These are phyloP conservation scores for Blastomyces percursus DNA, from an alignment of 2,329 filamentous ascomycete species.

Conservation along the genomic window DNA sequence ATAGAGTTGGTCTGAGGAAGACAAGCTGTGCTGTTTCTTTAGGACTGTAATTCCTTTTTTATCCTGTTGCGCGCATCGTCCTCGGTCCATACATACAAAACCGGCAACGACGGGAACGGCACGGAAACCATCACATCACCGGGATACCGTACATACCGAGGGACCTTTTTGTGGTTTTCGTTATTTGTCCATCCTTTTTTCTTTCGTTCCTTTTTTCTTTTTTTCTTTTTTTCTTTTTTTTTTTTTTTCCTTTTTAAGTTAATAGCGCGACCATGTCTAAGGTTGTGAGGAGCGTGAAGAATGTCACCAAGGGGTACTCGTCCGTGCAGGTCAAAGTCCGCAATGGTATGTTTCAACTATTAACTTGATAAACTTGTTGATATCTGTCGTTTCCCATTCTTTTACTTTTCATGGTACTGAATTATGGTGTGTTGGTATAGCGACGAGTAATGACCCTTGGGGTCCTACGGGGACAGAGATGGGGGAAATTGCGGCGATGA, in stretches of 20 bases:
- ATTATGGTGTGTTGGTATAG: slow-evolving; percentile 39
- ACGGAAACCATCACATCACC: background rate
- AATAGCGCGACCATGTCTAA: slow-evolving; percentile 64
- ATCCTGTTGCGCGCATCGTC: background rate
- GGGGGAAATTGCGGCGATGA: slow-evolving; percentile 96
- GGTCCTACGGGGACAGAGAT: slow-evolving; percentile 96
- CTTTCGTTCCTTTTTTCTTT: background rate
- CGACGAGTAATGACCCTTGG: slow-evolving; percentile 98
- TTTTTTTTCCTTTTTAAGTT: too few relatives aligned
- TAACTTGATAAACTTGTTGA: background rate
- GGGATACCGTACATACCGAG: background rate
- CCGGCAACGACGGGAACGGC: background rate
- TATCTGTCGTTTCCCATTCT: background rate
- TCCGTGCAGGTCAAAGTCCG: slow-evolving; percentile 94
- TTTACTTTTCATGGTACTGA: background rate
- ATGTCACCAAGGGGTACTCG: slow-evolving; percentile 98
- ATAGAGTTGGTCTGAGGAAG: background rate
- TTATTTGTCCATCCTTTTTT: background rate
- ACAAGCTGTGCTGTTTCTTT: background rate
- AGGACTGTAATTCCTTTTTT: background rate
- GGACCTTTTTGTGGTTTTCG: background rate
- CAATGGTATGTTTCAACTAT: slow-evolving; percentile 59
- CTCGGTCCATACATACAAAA: background rate
- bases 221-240: background rate
- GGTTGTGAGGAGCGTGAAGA: slow-evolving; percentile 95